These are phyloP conservation scores for Exophiala viscosa DNA, from an alignment of 2,329 filamentous ascomycete species.

Conservation along the genomic window DNA sequence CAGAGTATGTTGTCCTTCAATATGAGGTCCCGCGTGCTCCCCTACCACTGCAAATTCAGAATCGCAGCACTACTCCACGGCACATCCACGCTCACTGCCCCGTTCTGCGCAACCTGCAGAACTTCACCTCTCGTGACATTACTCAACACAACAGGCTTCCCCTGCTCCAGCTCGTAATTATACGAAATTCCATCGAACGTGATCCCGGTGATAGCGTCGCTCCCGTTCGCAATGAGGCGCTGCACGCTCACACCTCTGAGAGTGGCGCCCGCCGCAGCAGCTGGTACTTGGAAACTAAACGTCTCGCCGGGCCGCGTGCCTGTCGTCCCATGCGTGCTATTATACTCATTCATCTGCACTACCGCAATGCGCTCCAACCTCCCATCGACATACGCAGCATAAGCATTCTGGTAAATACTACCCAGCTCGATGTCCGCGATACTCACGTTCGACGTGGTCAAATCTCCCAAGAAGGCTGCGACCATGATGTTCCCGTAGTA, in stretches of 20 bases:
- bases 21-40: too few relatives aligned
- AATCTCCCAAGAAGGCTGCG: conserved; percentile 53
- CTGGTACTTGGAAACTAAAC: conserved; percentile 31
- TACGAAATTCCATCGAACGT: conserved; percentile 62
- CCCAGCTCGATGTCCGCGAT: conserved; percentile 49
- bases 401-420: conserved; percentile 46
- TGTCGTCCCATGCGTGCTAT: conserved; percentile 37
- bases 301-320: conserved; percentile 22
- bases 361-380: conserved; percentile 50
- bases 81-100: conserved; percentile 31
- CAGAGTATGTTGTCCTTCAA: too few relatives aligned
- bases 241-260: conserved; percentile 38
- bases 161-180: conserved; percentile 56
- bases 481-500: conserved; percentile 62
- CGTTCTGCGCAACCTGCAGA: conserved; percentile 34
- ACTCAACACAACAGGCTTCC: conserved; percentile 50
- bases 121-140: conserved; percentile 56
- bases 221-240: conserved; percentile 58
- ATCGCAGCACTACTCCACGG: conserved; percentile 32
- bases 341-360: conserved; percentile 58
- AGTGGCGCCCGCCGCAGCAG: neutral
- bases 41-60: conserved; percentile 22
- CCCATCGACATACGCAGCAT: conserved; percentile 51
- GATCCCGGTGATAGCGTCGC: conserved; percentile 60
- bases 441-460: conserved; percentile 33